Evolutionary conservation across 2,329 filamentous ascomycete species (phyloP), one percentile per base, ranked within the genome.

Genomic region (Colletotrichum simmondsii): DNA sequence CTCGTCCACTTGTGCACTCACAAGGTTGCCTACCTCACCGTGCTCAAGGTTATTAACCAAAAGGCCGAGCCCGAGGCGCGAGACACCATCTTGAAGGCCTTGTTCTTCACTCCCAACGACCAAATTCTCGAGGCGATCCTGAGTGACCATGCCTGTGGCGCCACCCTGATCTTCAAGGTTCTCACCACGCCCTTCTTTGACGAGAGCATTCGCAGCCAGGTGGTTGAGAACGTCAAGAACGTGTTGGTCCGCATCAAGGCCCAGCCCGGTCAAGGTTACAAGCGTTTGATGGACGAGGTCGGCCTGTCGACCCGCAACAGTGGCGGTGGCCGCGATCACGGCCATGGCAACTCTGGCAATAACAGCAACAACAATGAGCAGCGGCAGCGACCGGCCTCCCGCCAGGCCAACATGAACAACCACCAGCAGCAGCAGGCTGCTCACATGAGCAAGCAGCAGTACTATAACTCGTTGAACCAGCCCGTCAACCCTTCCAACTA

Each of bases 41-140:
- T 99, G 1, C 87, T 99, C 71, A 99, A 99, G 86, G 95, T 98
- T 63, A 97, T 99, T 83, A 99, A 99, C 81, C 97, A 99, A 83
- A 95, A 97, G 80, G 94, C 95, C 42, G 97, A 99, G 84, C 89
- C 94, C 0, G 96, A 98, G 74, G 97, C 97, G 4, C 91, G 97
- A 14, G 96, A 99, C 79, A 93, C 91, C 60, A 94, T 99, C 52
- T 87, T 98, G 53, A 93, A 95, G 81, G 95, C 96, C 2, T 86
- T 99, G 42, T 98, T 99, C 88, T 97, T 98, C 83, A 95, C 94
- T 10, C 90, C 92, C 3, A 94, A 96, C 74, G 94, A 98, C 78
- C 92, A 95, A 77, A 91, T 94, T 1, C 85, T 99, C 53, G 95
- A 98, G 81, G 94, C 94, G 68, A 98, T 99, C 73, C 87, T 99